Percentiles rank a stretch among this genome's conserved stretches.
Evolutionary conservation across 345 rosid genomes (phyloP).

Genomic region (Lepidium sativum): DNA sequence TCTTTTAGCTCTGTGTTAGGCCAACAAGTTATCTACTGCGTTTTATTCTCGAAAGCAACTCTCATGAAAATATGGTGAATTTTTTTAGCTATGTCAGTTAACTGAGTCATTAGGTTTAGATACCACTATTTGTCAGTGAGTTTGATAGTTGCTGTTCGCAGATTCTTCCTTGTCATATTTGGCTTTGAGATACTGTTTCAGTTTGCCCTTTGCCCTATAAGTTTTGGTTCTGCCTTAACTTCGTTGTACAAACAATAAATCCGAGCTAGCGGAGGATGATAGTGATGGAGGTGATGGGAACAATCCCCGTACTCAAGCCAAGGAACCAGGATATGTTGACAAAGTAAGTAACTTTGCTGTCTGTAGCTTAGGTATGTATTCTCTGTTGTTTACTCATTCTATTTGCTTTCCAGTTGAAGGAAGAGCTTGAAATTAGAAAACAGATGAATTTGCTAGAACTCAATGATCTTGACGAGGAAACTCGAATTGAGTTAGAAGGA

Average conservation of each 20-base stretch:
- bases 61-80: neutral
- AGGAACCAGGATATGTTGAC: slow-evolving; percentile 58
- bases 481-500: slow-evolving; percentile 81
- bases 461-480: slow-evolving; percentile 67
- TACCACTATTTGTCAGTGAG: neutral
- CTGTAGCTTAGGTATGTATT: slow-evolving; percentile 1
- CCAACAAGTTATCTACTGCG: neutral
- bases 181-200: neutral
- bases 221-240: slow-evolving; percentile 44
- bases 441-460: slow-evolving; percentile 77
- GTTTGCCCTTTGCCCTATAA: slow-evolving; percentile 6
- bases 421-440: slow-evolving; percentile 66
- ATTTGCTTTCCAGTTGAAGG: slow-evolving; percentile 59
- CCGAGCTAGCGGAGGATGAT: slow-evolving; percentile 58
- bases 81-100: neutral
- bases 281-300: slow-evolving; percentile 37
- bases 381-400: slow-evolving; percentile 19
- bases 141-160: neutral
- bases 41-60: neutral
- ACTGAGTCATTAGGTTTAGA: neutral
- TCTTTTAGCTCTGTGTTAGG: neutral
- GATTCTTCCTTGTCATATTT: neutral
- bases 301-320: slow-evolving; percentile 40
- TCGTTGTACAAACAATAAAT: slow-evolving; percentile 45
- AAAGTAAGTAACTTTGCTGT: slow-evolving; percentile 42